Evolutionary conservation across 805 yeast species (phyloP).

Genomic region (Brettanomyces anomalus): DNA sequence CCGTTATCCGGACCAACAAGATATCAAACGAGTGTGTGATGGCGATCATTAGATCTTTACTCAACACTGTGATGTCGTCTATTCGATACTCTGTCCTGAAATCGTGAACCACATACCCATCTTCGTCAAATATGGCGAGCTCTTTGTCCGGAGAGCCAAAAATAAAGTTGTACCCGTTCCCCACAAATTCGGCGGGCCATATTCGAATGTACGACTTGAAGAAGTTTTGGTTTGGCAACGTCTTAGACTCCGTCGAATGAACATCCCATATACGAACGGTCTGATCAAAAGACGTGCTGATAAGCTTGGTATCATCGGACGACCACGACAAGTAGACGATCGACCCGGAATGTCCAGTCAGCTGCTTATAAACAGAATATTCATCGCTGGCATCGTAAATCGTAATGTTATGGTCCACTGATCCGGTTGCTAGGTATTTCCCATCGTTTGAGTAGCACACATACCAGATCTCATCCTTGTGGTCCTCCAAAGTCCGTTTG

Average conservation of each 20-base stretch:
- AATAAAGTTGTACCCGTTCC: constrained; percentile 36
- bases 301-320: constrained; percentile 53
- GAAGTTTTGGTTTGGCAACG: constrained; percentile 10
- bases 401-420: constrained; percentile 54
- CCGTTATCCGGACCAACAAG: constrained; percentile 46
- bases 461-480: constrained; percentile 78
- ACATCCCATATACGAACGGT: constrained; percentile 40
- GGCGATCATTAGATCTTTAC: constrained; percentile 51
- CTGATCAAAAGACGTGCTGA: constrained; percentile 68
- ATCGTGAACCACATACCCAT: constrained; percentile 19
- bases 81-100: constrained; percentile 34
- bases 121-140: constrained; percentile 37
- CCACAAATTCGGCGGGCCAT: constrained; percentile 65
- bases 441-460: constrained; percentile 74
- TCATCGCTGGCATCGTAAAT: constrained; percentile 55
- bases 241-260: background rate
- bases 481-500: constrained; percentile 39
- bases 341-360: constrained; percentile 41
- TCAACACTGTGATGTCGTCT: constrained; percentile 59
- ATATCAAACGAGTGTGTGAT: constrained; percentile 57
- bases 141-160: constrained; percentile 74
- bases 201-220: constrained; percentile 23
- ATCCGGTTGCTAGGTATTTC: constrained; percentile 63
- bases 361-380: constrained; percentile 28
- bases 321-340: constrained; percentile 71